A percentile compares a stretch with the other conserved stretches of the same genome.
Evolutionary conservation across 1,139 yeast genomes (phyloP).

Genomic region (Lodderomyces beijingensis): DNA sequence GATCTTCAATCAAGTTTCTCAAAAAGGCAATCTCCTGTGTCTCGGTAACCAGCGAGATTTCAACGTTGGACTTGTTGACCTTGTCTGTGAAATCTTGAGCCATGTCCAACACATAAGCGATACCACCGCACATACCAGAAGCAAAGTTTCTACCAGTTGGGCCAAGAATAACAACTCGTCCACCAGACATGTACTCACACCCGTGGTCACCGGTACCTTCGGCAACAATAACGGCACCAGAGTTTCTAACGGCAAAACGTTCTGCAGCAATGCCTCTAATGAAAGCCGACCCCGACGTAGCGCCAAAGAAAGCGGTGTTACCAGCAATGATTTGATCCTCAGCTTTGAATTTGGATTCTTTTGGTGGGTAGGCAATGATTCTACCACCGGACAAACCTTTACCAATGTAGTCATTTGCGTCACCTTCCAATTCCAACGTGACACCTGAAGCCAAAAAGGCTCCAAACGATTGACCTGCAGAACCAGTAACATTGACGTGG

Average conservation of each 20-base stretch:
- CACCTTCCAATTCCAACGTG: conserved; percentile 94
- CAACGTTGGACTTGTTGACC: conserved; percentile 81
- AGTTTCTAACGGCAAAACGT: conserved; percentile 96
- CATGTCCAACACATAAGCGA: conserved; percentile 92
- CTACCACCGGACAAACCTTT: conserved; percentile 97
- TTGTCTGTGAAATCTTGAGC: conserved; percentile 85
- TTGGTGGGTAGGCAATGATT: conserved; percentile 87
- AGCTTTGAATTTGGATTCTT: conserved; percentile 77
- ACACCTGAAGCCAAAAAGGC: conserved; percentile 96
- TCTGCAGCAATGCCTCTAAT: conserved; percentile 98
- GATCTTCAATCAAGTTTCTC: conserved; percentile 91
- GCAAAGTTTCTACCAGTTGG: conserved; percentile 93
- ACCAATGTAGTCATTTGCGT: conserved; percentile 96
- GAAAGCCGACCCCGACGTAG: conserved; percentile 91
- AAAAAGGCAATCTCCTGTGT: conserved; percentile 93
- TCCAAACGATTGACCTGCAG: conserved; percentile 98
- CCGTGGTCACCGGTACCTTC: conserved; percentile 99
- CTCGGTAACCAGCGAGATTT: conserved; percentile 69
- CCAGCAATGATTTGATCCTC: conserved; percentile 96
- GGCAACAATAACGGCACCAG: conserved; percentile 95
- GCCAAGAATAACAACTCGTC: conserved; percentile 91
- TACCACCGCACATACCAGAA: conserved; percentile 99
- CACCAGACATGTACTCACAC: conserved; percentile 99
- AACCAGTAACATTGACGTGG: conserved; percentile 85
- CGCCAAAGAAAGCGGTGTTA: conserved; percentile 97